Conservation (phyloP, 371 early-diverging fungal genomes). For the Enteropsectra breve region DNA sequence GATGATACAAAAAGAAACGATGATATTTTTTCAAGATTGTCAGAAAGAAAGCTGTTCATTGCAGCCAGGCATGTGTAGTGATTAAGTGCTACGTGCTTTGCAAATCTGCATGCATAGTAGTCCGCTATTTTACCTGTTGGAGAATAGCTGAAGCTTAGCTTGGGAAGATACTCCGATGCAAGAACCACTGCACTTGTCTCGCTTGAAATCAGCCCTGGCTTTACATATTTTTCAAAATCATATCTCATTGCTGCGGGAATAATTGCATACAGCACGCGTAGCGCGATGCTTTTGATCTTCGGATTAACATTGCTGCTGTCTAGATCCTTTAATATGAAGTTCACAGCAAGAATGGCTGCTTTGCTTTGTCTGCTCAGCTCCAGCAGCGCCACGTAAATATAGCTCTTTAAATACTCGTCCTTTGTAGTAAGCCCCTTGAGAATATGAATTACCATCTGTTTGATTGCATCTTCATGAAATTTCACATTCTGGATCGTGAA, state of each 20-base stretch:
- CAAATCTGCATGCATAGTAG: slow-evolving; percentile 30
- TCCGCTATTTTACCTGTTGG: slow-evolving; percentile 43
- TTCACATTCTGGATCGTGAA: slow-evolving; percentile 30
- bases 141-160: slow-evolving; percentile 22
- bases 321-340: slow-evolving; percentile 48
- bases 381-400: slow-evolving; percentile 39
- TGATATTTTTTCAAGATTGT: slow-evolving; percentile 10
- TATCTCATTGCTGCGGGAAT: slow-evolving; percentile 52
- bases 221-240: slow-evolving; percentile 56
- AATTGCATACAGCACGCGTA: slow-evolving; percentile 50
- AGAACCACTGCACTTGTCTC: slow-evolving; percentile 36
- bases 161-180: slow-evolving; percentile 34
- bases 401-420: slow-evolving; percentile 49
- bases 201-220: slow-evolving; percentile 39
- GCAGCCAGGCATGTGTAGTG: slow-evolving; percentile 17
- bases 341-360: slow-evolving; percentile 53
- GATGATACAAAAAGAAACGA: slow-evolving; percentile 20
- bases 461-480: slow-evolving; percentile 37
- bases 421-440: slow-evolving; percentile 51
- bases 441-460: slow-evolving; percentile 43
- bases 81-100: slow-evolving; percentile 16
- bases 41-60: slow-evolving; percentile 4
- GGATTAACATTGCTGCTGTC: slow-evolving; percentile 17
- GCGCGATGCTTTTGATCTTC: slow-evolving; percentile 31
- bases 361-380: slow-evolving; percentile 26